Evolutionary conservation across 2,329 filamentous ascomycete genomes (phyloP).

Genomic region (Teratosphaeria viscida): DNA sequence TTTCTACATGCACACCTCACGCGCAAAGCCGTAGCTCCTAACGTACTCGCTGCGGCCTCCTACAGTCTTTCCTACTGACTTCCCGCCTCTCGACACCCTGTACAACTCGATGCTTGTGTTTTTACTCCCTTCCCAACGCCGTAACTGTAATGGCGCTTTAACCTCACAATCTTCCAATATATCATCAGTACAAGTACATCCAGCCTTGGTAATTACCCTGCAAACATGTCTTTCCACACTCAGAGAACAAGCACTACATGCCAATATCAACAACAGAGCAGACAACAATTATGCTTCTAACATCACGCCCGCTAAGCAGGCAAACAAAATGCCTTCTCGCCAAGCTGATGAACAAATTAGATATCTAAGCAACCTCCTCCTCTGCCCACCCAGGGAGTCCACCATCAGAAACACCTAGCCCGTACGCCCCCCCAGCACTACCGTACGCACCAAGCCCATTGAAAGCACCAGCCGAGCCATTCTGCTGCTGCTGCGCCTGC

Average conservation of each 20-base stretch:
- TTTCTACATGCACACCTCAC: not conserved
- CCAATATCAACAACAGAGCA: not conserved
- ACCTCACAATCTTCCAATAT: not conserved
- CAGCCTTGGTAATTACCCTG: not conserved
- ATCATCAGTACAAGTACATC: not conserved
- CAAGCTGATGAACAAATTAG: not conserved
- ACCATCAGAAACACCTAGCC: conserved; percentile 49
- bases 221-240: not conserved
- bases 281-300: not conserved
- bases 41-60: not conserved
- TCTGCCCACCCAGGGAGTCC: conserved; percentile 53
- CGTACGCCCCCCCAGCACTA: conserved; percentile 43
- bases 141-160: not conserved
- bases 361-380: conserved; percentile 41
- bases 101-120: not conserved
- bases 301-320: not conserved
- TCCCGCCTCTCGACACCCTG: not conserved
- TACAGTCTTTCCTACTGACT: not conserved
- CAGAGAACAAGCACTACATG: not conserved
- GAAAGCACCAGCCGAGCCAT: conserved; percentile 11
- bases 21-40: not conserved
- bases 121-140: not conserved
- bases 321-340: not conserved
- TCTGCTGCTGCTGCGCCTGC: conserved; percentile 32
- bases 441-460: conserved; percentile 37